Evolutionary conservation across 129 eudicot genomes (phyloP).

Genomic region (Flaveria bidentis): DNA sequence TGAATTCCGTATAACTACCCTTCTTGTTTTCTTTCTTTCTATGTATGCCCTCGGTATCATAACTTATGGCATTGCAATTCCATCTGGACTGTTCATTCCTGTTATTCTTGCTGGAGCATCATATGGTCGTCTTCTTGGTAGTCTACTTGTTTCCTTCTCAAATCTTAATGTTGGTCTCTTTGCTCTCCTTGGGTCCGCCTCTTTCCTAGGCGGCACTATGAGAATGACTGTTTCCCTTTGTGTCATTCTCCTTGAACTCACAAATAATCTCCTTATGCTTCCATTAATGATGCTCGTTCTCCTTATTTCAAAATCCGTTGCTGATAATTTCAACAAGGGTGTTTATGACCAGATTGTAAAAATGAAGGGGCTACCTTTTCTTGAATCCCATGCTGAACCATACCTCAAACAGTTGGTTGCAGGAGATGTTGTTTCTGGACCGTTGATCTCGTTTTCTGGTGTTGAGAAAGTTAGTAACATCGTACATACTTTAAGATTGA

Average conservation of each 20-base stretch:
- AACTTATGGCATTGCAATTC: conserved; percentile 97
- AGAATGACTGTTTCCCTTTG: conserved; percentile 97
- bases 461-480: conserved; percentile 85
- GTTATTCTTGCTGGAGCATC: conserved; percentile 93
- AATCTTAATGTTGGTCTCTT: conserved; percentile 78
- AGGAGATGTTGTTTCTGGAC: conserved; percentile 90
- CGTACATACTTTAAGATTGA: conserved; percentile 57
- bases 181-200: conserved; percentile 91
- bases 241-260: conserved; percentile 90
- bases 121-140: conserved; percentile 84
- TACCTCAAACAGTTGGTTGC: conserved; percentile 84
- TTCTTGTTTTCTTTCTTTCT: conserved; percentile 58
- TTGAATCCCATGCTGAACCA: conserved; percentile 96
- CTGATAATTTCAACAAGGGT: conserved; percentile 82
- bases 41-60: conserved; percentile 67
- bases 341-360: conserved; percentile 90
- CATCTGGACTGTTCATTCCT: conserved; percentile 95
- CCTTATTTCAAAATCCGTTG: conserved; percentile 87
- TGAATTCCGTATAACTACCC: conserved; percentile 68
- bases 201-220: conserved; percentile 98
- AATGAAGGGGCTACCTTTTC: conserved; percentile 86
- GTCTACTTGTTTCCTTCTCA: conserved; percentile 51
- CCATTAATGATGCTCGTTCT: conserved; percentile 90
- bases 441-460: conserved; percentile 69
- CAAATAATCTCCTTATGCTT: conserved; percentile 77